Evolutionary conservation across 768 basidiomycete genomes (phyloP), one percentile per base, ranked within the genome.

Genomic region (Collybiopsis luxurians): DNA sequence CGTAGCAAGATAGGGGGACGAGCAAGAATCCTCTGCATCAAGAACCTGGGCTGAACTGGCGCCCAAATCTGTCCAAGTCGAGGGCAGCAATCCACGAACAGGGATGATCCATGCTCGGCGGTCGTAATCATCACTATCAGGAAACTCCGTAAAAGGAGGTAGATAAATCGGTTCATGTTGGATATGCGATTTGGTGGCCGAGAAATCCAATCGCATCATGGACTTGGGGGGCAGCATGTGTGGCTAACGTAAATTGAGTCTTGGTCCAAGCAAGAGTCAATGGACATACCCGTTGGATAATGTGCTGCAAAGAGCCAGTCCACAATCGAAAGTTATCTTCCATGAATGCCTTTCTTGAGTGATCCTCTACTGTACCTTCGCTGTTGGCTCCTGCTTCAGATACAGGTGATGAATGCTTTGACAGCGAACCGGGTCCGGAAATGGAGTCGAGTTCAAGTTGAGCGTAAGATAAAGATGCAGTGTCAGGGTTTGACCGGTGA

Each of bases 31-130:
- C 24, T 24, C 4, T 3, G 50, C 17, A 40, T 51, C 50, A 38
- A 51, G 36, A 27, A 51, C 50, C 15, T 38, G 31, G 26, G 50
- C 50, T 7, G 50, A 51, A 34, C 34, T 51, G 6, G 50, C 50
- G 36, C 50, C 50, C 24, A 36, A n/a, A 26, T 51, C 34, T 15
- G 7, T 51, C 50, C 50, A 51, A 27, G 34, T 4, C 12, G 36
- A 26, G 13, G 50, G 50, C 4, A 51, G 24, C 12, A 11, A 39
- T 2, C 50, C 50, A 13, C 50, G 50, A 34, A 23, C 36, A 9
- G 50, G 50, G 24, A 51, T 39, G 15, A 51, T 51, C 50, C 50
- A 51, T 23, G 50, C 50, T 38, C 31, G 21, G 36, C 50, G 50
- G 21, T 19, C 21, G 31, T 38, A 51, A 23, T 39, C 17, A 15